These are phyloP conservation scores for Colletotrichum tanaceti DNA, from an alignment of 2,329 filamentous ascomycete genomes.

Conservation along the genomic window DNA sequence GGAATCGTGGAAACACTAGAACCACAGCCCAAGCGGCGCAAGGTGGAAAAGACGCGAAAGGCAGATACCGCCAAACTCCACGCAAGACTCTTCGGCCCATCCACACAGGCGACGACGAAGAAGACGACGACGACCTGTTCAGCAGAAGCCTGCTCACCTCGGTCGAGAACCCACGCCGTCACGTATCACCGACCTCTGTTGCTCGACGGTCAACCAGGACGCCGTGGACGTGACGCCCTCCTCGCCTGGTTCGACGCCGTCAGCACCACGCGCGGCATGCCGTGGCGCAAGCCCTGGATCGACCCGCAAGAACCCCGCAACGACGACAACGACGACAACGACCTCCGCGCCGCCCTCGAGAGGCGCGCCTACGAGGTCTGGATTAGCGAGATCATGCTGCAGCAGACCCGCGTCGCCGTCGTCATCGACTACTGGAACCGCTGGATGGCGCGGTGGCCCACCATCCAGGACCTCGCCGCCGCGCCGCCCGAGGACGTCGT, in stretches of 20 bases:
- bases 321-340: too few species aligned
- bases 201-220: slow-evolving; percentile 52
- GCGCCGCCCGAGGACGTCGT: slow-evolving; percentile 68
- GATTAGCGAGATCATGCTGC: slow-evolving; percentile 76
- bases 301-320: slow-evolving; percentile 52
- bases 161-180: slow-evolving; percentile 49
- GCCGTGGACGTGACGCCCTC: slow-evolving; percentile 51
- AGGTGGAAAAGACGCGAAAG: slow-evolving; percentile 27
- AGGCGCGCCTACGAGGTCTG: slow-evolving; percentile 73
- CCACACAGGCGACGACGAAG: not conserved
- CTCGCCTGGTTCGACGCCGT: slow-evolving; percentile 65
- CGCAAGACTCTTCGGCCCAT: slow-evolving; percentile 12
- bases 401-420: slow-evolving; percentile 72
- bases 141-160: slow-evolving; percentile 4
- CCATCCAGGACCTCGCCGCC: slow-evolving; percentile 65
- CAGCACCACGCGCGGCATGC: slow-evolving; percentile 63
- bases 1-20: not conserved
- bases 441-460: slow-evolving; percentile 72
- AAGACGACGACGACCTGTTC: too few species aligned
- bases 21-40: slow-evolving; percentile 31
- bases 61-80: slow-evolving; percentile 18
- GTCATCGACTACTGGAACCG: slow-evolving; percentile 73
- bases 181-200: slow-evolving; percentile 64
- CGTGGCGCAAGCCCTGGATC: slow-evolving; percentile 70
- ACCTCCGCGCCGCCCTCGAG: slow-evolving; percentile 58